phyloP scores from a whole-genome alignment of 768 basidiomycete genomes.

The Neoboletus brunneissimus region DNA sequence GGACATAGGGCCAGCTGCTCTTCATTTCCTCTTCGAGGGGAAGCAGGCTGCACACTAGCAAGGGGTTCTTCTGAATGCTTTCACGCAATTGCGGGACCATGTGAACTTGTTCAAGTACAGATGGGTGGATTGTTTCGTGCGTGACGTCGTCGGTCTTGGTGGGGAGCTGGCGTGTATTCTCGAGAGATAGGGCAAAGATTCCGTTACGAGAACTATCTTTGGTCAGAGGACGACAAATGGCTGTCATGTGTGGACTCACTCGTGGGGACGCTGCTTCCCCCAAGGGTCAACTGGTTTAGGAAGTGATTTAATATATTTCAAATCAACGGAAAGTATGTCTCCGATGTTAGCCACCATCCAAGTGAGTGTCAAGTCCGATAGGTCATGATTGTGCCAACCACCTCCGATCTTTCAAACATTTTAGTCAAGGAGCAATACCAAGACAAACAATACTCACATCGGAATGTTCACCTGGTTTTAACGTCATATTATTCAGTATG shows the following conservation, averaged over 20 bases:
- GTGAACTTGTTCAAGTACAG: constrained; percentile 47
- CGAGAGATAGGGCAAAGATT: constrained; percentile 48
- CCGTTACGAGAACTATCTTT: constrained; percentile 48
- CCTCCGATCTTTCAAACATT: constrained; percentile 54
- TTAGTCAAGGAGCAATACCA: not conserved
- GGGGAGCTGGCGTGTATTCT: constrained; percentile 49
- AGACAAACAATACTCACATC: constrained; percentile 10
- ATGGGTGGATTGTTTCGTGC: constrained; percentile 60
- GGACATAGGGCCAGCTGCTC: constrained; percentile 45
- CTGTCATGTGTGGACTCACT: constrained; percentile 40
- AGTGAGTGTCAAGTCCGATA: constrained; percentile 59
- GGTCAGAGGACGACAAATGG: not conserved
- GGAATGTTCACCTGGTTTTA: constrained; percentile 28
- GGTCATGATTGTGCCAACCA: constrained; percentile 64
- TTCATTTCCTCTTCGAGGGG: constrained; percentile 54
- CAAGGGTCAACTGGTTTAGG: constrained; percentile 53
- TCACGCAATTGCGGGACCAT: constrained; percentile 35
- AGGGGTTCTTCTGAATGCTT: constrained; percentile 41
- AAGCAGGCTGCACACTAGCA: constrained; percentile 42
- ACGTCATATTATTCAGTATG: constrained; percentile 5
- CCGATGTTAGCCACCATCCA: constrained; percentile 66
- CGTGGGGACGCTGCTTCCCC: constrained; percentile 61
- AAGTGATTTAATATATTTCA: constrained; percentile 48
- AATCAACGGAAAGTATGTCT: constrained; percentile 55
- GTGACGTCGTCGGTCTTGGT: constrained; percentile 43